Conservation (phyloP, 2,329 filamentous ascomycete genomes). For the Alternaria longipes region DNA sequence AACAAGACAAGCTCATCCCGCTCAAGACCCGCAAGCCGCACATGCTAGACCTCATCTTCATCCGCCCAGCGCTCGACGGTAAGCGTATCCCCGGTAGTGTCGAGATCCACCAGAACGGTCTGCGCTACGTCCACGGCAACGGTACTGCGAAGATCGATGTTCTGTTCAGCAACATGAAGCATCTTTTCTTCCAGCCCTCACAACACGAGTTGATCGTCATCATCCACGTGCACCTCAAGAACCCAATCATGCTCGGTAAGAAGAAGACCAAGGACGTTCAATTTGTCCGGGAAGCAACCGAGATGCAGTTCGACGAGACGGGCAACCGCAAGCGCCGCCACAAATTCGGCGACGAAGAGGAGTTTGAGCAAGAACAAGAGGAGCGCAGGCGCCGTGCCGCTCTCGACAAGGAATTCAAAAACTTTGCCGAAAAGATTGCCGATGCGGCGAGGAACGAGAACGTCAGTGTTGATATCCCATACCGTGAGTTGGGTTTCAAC, state of each 20-base stretch:
- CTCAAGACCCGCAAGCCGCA: constrained; percentile 92
- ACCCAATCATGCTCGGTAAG: constrained; percentile 97
- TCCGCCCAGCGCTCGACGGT: constrained; percentile 93
- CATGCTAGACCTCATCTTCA: constrained; percentile 92
- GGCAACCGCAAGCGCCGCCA: constrained; percentile 98
- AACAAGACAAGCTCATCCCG: constrained; percentile 96
- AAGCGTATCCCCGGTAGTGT: constrained; percentile 96
- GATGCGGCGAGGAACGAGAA: constrained; percentile 92
- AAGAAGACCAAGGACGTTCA: constrained; percentile 99
- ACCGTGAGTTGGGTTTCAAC: constrained; percentile 95
- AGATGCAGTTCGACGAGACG: constrained; percentile 98
- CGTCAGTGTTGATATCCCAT: constrained; percentile 94
- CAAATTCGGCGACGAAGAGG: constrained; percentile 96
- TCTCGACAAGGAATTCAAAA: constrained; percentile 94
- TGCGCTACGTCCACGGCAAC: constrained; percentile 84
- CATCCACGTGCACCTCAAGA: constrained; percentile 97
- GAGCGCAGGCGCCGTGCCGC: constrained; percentile 90
- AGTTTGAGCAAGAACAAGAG: constrained; percentile 98
- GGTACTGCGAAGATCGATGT: constrained; percentile 87
- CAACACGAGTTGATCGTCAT: constrained; percentile 96
- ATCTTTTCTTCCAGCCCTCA: constrained; percentile 98
- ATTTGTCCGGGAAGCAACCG: constrained; percentile 96
- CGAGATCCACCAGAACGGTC: constrained; percentile 98
- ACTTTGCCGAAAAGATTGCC: constrained; percentile 95
- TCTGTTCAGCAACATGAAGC: constrained; percentile 97